Conservation (phyloP, 1,284 basidiomycete species). For the Cryptococcus hybrid region DNA sequence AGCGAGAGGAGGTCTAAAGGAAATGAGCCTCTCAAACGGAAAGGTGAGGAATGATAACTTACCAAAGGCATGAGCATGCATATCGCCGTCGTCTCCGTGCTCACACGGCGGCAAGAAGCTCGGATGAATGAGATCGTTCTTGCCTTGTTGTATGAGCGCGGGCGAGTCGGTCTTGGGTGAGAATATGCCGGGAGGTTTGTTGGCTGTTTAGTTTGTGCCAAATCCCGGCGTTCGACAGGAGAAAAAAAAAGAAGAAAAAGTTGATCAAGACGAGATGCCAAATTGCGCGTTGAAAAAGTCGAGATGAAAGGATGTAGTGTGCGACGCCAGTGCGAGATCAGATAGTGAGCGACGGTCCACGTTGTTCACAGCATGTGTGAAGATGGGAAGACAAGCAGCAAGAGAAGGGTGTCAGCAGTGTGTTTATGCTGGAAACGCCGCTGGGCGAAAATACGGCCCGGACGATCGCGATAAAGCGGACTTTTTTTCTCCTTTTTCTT, state of each 20-base stretch:
- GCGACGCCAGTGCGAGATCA: neutral
- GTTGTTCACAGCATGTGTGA: neutral
- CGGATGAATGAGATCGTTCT: slow-evolving; percentile 39
- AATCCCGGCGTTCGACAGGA: neutral
- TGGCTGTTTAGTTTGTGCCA: slow-evolving; percentile 2
- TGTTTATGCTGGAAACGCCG: too few species aligned
- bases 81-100: slow-evolving; percentile 39
- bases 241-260: slow-evolving; percentile 3
- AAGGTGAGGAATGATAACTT: slow-evolving; percentile 9
- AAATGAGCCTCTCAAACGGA: neutral
- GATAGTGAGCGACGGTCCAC: too few species aligned
- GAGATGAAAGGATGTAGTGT: neutral
- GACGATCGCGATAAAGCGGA: neutral
- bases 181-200: slow-evolving; percentile 9
- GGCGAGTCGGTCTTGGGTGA: slow-evolving; percentile 14
- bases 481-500: neutral
- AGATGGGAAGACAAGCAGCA: neutral
- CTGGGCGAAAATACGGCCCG: neutral
- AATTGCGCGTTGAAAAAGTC: too few species aligned
- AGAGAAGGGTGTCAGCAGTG: neutral
- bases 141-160: slow-evolving; percentile 4
- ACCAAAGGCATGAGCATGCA: slow-evolving; percentile 49
- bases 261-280: neutral
- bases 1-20: slow-evolving; percentile 39
- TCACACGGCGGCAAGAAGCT: slow-evolving; percentile 44